These are phyloP conservation scores for Lasiosphaeria miniovina DNA, from an alignment of 495 filamentous ascomycete genomes.

Conservation along the genomic window DNA sequence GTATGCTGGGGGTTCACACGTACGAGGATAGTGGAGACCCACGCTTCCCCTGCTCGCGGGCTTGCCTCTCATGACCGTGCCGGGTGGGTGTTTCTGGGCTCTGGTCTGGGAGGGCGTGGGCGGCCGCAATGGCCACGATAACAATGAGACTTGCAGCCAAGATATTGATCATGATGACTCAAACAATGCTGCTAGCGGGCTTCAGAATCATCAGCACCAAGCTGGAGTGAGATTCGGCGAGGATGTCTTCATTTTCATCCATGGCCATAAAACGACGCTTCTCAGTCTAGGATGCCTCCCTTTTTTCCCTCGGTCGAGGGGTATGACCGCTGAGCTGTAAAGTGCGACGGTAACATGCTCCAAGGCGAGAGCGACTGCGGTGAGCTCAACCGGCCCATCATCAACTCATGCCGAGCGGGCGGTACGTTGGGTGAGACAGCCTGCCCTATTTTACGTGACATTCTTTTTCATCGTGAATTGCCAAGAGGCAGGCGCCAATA, in stretches of 20 bases:
- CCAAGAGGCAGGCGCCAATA: too few relatives aligned
- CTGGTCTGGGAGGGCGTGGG: not conserved
- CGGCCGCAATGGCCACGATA: not conserved
- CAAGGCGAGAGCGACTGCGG: not conserved
- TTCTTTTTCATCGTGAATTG: too few relatives aligned
- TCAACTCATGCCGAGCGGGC: not conserved
- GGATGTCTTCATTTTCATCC: not conserved
- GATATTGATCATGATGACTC: not conserved
- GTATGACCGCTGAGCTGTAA: constrained; percentile 18
- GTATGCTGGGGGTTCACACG: not conserved
- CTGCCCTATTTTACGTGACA: too few relatives aligned
- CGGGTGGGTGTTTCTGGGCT: not conserved
- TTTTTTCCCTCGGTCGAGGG: not conserved
- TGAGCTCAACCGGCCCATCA: not conserved
- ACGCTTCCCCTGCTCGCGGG: not conserved
- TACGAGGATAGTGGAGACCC: not conserved
- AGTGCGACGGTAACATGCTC: constrained; percentile 1
- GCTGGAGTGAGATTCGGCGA: not conserved
- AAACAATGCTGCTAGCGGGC: not conserved
- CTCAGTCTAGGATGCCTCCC: not conserved
- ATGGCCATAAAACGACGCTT: not conserved
- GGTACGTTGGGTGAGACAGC: not conserved
- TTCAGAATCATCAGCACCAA: not conserved
- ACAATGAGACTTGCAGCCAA: not conserved
- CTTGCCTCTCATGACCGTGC: not conserved